Base-by-base conservation (phyloP, 257 asterid genomes). In the Asclepias syriaca region DNA sequence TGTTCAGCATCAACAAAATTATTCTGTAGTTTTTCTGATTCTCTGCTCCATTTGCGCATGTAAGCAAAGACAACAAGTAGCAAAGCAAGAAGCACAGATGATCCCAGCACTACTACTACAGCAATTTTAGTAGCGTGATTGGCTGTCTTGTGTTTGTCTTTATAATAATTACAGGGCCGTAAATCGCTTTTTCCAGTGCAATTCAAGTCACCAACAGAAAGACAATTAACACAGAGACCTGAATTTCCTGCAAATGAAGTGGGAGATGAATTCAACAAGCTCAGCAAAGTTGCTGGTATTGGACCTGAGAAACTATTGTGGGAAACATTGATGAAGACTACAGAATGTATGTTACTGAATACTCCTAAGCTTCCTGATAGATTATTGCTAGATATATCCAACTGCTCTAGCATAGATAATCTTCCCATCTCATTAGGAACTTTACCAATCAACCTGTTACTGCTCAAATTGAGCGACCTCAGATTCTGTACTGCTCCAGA, bases 251-350 rank as follows among this genome's bases (percentile, higher is more conserved):
- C 72, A 69, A 91, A 89, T 27, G 93, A 87, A 19, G 87, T 73
- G 48, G 95, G 95, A 69, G 90, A 84, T 8, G 80, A 78, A 65
- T 69, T 74, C 58, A 83, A 58, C 57, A 83, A 75, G 16, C 74
- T 75, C 81, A 79, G 66, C 75, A 87, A 73, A 14, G 75, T 68
- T 65, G 74, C 34, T 11, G 89, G 95, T 64, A 91, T 59, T 46
- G 90, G 85, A 37, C 97, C 97, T 1, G 75, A 55, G 72, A 91
- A 91, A 54, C 67, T 72, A 72, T 91, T 89, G 84, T 84, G 53
- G 15, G 97, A 91, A 68, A 85, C 72, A 56, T 89, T 85, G 78
- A 87, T 70, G 77, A 55, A 74, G 14, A 79, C 74, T 75, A 91
- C 79, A 14, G 97, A 81, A 50, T 64, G 79, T 69, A 86, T 80